These are phyloP conservation scores for Crucihimalaya himalaica DNA, from an alignment of 345 rosid genomes.

Conservation along the genomic window DNA sequence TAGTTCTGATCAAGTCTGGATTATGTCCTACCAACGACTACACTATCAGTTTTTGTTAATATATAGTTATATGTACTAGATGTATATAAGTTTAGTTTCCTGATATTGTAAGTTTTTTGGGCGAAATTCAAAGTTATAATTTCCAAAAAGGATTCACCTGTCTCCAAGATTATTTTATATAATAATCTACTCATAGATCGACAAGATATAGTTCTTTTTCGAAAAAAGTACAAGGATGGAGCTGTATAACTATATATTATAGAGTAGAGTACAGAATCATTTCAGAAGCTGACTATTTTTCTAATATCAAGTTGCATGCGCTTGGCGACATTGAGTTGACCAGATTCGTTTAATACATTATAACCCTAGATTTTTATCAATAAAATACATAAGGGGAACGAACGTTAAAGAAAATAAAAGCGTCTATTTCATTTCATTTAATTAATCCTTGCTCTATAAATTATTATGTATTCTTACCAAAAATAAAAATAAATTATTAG, in stretches of 20 bases:
- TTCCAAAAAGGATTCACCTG: conserved; percentile 1
- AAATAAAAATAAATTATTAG: background rate
- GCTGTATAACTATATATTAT: conserved; percentile 25
- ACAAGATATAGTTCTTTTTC: conserved; percentile 27
- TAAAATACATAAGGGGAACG: background rate
- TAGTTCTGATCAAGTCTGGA: conserved; percentile 1
- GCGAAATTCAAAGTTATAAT: background rate
- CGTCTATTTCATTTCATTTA: background rate
- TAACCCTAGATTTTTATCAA: conserved; percentile 8
- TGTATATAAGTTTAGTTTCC: background rate
- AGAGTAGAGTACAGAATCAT: conserved; percentile 37
- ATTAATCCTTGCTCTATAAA: background rate
- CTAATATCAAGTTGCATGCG: conserved; percentile 39
- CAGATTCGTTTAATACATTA: conserved; percentile 30
- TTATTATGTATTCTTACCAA: background rate
- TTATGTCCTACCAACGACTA: background rate
- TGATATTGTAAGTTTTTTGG: conserved; percentile 2
- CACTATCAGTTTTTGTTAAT: background rate
- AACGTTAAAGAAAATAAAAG: background rate
- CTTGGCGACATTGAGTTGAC: conserved; percentile 27
- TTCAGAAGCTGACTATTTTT: conserved; percentile 37
- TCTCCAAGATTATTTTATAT: conserved; percentile 1
- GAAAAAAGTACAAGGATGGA: conserved; percentile 33
- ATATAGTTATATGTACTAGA: background rate
- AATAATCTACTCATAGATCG: conserved; percentile 9